Conservation (phyloP, 1,284 basidiomycete genomes). For the Phlebopus sp. region DNA sequence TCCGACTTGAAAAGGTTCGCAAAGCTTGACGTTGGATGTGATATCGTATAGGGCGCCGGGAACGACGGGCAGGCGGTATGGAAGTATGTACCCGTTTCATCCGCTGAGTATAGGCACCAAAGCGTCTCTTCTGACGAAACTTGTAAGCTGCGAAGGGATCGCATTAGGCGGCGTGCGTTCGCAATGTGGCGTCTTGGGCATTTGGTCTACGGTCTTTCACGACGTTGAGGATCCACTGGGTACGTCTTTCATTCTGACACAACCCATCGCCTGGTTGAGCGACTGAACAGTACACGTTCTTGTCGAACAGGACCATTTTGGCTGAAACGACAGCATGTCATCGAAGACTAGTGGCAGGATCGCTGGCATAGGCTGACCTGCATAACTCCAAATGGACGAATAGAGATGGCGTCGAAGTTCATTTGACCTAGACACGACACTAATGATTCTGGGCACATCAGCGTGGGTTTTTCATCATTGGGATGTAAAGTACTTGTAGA, state of each 20-base stretch:
- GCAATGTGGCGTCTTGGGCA: slow-evolving; percentile 55
- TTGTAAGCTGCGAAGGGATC: slow-evolving; percentile 51
- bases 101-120: not conserved
- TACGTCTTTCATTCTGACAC: slow-evolving; percentile 25
- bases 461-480: no score
- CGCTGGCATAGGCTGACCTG: not conserved
- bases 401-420: not conserved
- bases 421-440: no score
- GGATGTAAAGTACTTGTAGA: no score
- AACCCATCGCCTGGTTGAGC: not conserved
- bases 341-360: slow-evolving; percentile 19
- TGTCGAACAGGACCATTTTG: slow-evolving; percentile 26
- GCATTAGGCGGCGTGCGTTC: slow-evolving; percentile 63
- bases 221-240: slow-evolving; percentile 56
- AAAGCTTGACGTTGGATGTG: not conserved
- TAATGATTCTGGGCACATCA: no score
- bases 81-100: slow-evolving; percentile 42
- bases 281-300: not conserved
- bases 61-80: slow-evolving; percentile 58
- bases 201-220: slow-evolving; percentile 70
- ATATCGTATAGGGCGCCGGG: slow-evolving; percentile 46
- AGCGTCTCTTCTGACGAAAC: not conserved
- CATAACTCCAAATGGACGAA: not conserved
- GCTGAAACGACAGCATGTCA: slow-evolving; percentile 23
- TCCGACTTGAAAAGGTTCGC: not conserved